Base-by-base conservation (phyloP, 2,329 filamentous ascomycete species). In the Pseudogymnoascus verrucosus region DNA sequence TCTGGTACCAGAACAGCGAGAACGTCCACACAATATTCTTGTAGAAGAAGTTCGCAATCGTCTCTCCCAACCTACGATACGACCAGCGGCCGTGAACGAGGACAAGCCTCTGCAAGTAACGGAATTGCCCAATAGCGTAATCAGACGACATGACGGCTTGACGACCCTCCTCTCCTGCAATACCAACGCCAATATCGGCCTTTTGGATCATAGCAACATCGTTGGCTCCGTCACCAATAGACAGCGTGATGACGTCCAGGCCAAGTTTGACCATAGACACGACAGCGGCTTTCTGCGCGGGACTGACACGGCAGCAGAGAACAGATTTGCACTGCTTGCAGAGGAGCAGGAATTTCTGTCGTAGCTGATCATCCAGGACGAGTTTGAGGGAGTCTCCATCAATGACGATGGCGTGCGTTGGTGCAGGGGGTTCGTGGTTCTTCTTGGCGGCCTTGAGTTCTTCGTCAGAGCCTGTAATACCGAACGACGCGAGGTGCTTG, bases 21-120 rank as follows among this genome's bases (percentile, higher is more conserved):
- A 98, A 95, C 0, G 91, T 95, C 95, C 95, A 99, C 62, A 98
- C 89, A 77, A 99, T 89, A 79, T 98, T 99, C 89, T 99, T 99
- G 85, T 98, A 99, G 81, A 99, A 99, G 82, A 99, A 99, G 76
- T 98, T 99, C 75, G 92, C 91, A 72, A 96, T 96, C 57, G 89
- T 90, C 79, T 99, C 95, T 23, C 89, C 91, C 74, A 99, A 80
- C 70, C 95, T 87, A 62, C 93, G 86, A 78, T 99, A 99, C 16
- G 92, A 96, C 91, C 93, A 97, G 64, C 93, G 86, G 64, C 93
- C 93, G 73, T 97, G 93, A 4, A 97, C 92, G 16, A 97, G 83
- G 34, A 97, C 84, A 65, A 97, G 80, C 62, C 93, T 82, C 70
- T 92, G 88, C 61, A 97, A 80, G 78, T 90, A 97, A 40, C 91